Evolutionary conservation across 306 rosid species (phyloP).

Genomic region (Casuarina glauca): DNA sequence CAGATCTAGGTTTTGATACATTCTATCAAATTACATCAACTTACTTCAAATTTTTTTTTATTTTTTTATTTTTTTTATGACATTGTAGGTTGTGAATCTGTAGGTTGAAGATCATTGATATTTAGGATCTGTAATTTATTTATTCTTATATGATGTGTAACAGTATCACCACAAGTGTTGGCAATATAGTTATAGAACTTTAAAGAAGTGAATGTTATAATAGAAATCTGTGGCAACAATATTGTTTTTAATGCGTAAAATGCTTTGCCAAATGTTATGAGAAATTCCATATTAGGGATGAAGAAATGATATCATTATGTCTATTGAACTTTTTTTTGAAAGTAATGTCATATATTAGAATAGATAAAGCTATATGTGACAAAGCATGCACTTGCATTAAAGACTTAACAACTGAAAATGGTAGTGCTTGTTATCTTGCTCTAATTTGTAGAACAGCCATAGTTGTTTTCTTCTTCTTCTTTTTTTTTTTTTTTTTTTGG

Average conservation of each 20-base stretch:
- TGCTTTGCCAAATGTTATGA: background rate
- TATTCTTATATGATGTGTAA: no score
- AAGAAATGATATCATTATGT: background rate
- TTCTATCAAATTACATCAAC: background rate
- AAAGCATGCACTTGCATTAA: background rate
- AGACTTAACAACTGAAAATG: background rate
- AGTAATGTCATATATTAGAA: background rate
- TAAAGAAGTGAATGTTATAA: background rate
- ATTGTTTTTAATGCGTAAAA: background rate
- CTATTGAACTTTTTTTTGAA: background rate
- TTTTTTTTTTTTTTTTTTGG: no score
- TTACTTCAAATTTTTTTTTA: background rate
- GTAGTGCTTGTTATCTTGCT: background rate
- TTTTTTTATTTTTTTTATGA: background rate
- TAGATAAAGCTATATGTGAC: background rate
- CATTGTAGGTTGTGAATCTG: background rate
- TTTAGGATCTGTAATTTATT: background rate
- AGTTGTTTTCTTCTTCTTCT: background rate
- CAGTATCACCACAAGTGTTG: background rate
- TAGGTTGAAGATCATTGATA: background rate
- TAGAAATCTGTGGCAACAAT: background rate
- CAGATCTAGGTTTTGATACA: background rate
- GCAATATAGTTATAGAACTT: background rate
- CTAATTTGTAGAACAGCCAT: background rate
- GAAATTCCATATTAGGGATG: background rate